Conservation (phyloP, 176 grass and related monocot species). For the Lolium multiflorum region DNA sequence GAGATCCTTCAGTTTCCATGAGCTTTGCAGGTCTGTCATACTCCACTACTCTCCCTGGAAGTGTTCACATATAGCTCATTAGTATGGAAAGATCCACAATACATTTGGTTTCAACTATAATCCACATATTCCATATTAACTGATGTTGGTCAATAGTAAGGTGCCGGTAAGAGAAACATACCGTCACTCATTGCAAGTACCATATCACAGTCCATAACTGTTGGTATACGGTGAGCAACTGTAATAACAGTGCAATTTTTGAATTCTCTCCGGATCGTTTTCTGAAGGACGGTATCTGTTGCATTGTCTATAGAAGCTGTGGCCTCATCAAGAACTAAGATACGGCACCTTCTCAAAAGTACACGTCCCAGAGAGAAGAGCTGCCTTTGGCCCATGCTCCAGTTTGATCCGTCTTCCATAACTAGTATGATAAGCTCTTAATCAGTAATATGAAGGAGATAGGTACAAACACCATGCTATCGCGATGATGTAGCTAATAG, state of each 20-base stretch:
- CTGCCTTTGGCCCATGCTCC: constrained; percentile 99
- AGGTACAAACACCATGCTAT: not conserved
- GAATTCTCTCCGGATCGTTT: constrained; percentile 83
- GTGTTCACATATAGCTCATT: not conserved
- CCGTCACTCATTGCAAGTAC: constrained; percentile 85
- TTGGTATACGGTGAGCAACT: constrained; percentile 84
- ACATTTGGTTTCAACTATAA: not conserved
- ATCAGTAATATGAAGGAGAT: constrained; percentile 21
- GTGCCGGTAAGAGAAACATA: constrained; percentile 40
- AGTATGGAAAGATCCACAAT: not conserved
- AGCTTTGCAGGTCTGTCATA: constrained; percentile 75
- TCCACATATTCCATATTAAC: not conserved
- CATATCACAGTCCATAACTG: constrained; percentile 86
- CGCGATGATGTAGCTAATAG: not conserved
- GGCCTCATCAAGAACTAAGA: constrained; percentile 91
- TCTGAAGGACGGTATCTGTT: constrained; percentile 89
- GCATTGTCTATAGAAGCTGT: constrained; percentile 94
- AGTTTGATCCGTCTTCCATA: constrained; percentile 86
- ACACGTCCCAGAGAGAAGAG: constrained; percentile 85
- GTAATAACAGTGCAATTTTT: constrained; percentile 84
- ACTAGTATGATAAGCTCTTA: constrained; percentile 48
- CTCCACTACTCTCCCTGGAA: constrained; percentile 69
- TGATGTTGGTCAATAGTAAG: not conserved
- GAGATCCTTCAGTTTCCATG: constrained; percentile 77
- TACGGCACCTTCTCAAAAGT: constrained; percentile 70